Evolutionary conservation across 1,284 basidiomycete genomes (phyloP), one percentile per base, ranked within the genome.

Genomic region (Gymnopus androsaceus): DNA sequence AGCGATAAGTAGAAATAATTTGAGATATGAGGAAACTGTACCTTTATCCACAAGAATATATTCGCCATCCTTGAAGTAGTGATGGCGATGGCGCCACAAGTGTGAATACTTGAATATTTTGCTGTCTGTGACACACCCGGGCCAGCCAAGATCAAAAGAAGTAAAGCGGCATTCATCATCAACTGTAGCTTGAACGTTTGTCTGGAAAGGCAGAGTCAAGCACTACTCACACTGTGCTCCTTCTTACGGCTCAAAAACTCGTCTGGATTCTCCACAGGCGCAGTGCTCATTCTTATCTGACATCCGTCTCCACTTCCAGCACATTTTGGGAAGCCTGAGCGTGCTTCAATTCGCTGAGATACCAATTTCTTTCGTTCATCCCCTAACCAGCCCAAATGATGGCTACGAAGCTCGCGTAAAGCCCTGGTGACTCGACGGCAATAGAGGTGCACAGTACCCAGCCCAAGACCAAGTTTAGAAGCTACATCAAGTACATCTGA

Each of bases 81-180:
- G 15, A n/a, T 41, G 40, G 17, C 40, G 54, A 17, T 62, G 44
- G 25, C 47, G 49, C 58, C 62, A 62, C 25, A 63, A 19, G 25
- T 56, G 27, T 9, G 61, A 63, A 25, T 54, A 21, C 45, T 60
- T 58, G 56, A 58, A 63, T 34, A 63, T 55, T 12, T 59, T 59
- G 17, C 40, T 31, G 42, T 63, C 56, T 3, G 51, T 54, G 8
- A 58, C 61, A 15, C 49, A 60, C 2, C 58, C 60, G 7, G 61
- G 60, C 45, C 55, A 63, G 7, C 58, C 60, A 4, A 61, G 25
- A 7, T 61, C 58, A 30, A 55, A 60, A 15, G 62, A 55, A 4
- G 50, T 63, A 40, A 63, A 63, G 1, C 30, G 21, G 4, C 17
- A 17, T n/a, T 42, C 31, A 34, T 62, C 50, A 34, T 61, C 56